Base-by-base conservation (phyloP, 1,139 yeast genomes). In the Geotrichum candidum region DNA sequence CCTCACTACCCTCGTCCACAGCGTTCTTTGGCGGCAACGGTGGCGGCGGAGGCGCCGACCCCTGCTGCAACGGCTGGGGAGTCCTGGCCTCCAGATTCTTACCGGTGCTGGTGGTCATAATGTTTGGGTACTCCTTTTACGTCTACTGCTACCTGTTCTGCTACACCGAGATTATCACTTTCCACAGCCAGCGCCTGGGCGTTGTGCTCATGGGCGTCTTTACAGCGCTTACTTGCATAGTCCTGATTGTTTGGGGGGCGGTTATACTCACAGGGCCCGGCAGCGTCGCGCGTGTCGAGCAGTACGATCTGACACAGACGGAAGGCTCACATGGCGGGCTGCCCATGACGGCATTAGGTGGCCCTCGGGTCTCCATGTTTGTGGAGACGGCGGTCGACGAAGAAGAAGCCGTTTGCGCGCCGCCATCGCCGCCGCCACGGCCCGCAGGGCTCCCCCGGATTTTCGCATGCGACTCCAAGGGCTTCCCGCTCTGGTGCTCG, bases 401-500 rank as follows among this genome's bases (percentile, higher is more conserved):
- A 13, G 58, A 48, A 50, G 53, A 54, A 29, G 38, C 51, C 18
- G 29, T 18, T 1, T 45, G 3, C 18, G 25, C 13, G 15, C n/a
- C 41, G n/a, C 41, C 41, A 5, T 3, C 41, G 15, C n/a, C 41
- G n/a, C 41, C 41, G n/a, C 4, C 41, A 9, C 10, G 33, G 87
- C 70, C 74, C 41, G 41, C 41, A 5, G 41, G 18, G n/a, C 41
- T 35, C 4, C 41, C 41, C n/a, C 41, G 41, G 6, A 68, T 68
- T 2, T 77, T 73, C 61, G 58, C 70, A 54, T 75, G 79, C 56
- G 80, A 75, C 53, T 68, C 72, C n/a, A 73, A 74, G 67, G 84
- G 82, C 60, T 78, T 77, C 48, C 82, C 81, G 64, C 76, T 88
- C 56, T 84, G 81, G 72, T 89, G 98, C 72, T 79, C 82, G 46